A percentile compares a stretch with the other conserved stretches of the same genome.
These are phyloP conservation scores for Achaetomiella virescens DNA, from an alignment of 495 filamentous ascomycete species.

Conservation along the genomic window DNA sequence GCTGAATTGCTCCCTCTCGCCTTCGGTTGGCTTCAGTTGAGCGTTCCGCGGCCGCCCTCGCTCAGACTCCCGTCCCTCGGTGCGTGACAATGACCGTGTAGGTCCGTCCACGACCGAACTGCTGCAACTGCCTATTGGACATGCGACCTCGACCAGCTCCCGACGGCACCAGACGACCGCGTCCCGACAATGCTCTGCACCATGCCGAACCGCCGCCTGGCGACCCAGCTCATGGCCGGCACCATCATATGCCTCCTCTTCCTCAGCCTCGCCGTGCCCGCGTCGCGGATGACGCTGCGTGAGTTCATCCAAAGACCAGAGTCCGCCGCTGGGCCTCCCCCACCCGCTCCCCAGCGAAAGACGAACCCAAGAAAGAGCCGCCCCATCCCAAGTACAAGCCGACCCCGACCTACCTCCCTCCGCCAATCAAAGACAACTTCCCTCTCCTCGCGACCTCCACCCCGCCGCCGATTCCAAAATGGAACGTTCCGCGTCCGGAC, in stretches of 20 bases:
- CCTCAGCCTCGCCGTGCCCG: not conserved
- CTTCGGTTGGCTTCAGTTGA: no score
- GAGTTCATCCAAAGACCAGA: not conserved
- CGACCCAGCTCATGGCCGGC: not conserved
- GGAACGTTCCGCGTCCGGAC: slow-evolving; percentile 34
- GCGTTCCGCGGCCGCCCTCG: no score
- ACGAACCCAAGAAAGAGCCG: slow-evolving; percentile 3
- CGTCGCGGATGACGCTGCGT: not conserved
- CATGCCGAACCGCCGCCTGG: slow-evolving; percentile 4
- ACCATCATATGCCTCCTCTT: not conserved
- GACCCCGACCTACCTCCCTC: slow-evolving; percentile 29
- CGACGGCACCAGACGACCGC: not conserved
- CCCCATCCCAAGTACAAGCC: slow-evolving; percentile 26
- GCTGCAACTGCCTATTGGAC: not conserved
- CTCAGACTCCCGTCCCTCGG: no score
- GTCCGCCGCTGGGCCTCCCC: no score
- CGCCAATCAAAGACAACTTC: slow-evolving; percentile 34
- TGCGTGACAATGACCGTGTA: no score
- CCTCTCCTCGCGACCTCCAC: slow-evolving; percentile 29
- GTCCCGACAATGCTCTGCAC: slow-evolving; percentile 4
- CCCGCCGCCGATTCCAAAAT: slow-evolving; percentile 39
- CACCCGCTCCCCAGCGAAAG: not conserved
- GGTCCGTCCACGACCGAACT: no score
- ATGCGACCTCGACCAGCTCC: not conserved
- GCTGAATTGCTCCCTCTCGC: no score